phyloP scores from a whole-genome alignment of 2,329 filamentous ascomycete genomes.

The Colletotrichum brevisporum region DNA sequence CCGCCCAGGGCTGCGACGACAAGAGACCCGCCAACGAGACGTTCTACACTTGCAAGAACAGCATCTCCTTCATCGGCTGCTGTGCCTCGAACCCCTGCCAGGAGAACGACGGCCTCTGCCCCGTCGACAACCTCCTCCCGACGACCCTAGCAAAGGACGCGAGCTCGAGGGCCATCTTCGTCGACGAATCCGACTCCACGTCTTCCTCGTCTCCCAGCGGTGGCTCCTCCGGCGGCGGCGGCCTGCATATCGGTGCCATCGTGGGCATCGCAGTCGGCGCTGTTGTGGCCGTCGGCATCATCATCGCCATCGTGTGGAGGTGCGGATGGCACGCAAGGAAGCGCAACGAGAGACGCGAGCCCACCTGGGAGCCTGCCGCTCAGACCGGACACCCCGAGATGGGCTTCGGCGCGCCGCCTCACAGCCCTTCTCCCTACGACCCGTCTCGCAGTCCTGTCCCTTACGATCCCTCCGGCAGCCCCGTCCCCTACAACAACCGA shows the following conservation, averaged over 20 bases:
- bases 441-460: constrained; percentile 11
- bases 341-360: constrained; percentile 35
- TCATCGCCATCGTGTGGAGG: constrained; percentile 35
- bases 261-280: constrained; percentile 43
- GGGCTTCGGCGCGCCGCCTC: constrained; percentile 25
- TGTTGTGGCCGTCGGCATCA: constrained; percentile 26
- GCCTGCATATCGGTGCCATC: constrained; percentile 37
- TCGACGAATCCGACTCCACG: background rate
- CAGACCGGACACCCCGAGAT: constrained; percentile 32
- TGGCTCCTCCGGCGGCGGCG: constrained; percentile 12
- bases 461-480: constrained; percentile 15
- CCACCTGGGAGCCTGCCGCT: constrained; percentile 26
- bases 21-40: constrained; percentile 32
- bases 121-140: constrained; percentile 42
- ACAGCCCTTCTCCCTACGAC: constrained; percentile 23
- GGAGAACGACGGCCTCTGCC: constrained; percentile 44
- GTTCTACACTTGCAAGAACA: constrained; percentile 54
- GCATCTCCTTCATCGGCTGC: constrained; percentile 56
- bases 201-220: background rate
- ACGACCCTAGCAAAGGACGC: constrained; percentile 46
- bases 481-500: constrained; percentile 10
- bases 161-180: constrained; percentile 20
- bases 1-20: constrained; percentile 50
- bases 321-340: constrained; percentile 38
- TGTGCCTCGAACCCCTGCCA: constrained; percentile 53